These are phyloP conservation scores for Dovyalis caffra DNA, from an alignment of 345 rosid genomes.

Conservation along the genomic window DNA sequence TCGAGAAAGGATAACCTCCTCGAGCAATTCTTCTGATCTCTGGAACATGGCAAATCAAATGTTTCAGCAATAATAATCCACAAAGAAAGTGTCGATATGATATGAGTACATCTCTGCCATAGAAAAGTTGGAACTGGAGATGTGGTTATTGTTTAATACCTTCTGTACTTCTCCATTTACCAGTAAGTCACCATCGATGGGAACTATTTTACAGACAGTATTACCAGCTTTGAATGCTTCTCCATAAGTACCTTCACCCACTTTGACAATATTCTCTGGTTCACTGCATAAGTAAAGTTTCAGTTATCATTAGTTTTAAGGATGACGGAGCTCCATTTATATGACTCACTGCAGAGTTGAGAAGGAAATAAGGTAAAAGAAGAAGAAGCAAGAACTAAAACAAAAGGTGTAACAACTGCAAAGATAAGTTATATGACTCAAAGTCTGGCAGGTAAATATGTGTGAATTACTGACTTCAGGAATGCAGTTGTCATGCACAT, in stretches of 20 bases:
- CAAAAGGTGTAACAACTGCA: background rate
- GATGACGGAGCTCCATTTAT: constrained; percentile 4
- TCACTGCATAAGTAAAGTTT: constrained; percentile 46
- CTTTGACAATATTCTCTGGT: constrained; percentile 62
- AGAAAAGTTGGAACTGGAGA: background rate
- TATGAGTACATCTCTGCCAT: background rate
- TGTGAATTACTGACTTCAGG: background rate
- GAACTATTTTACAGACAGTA: constrained; percentile 92
- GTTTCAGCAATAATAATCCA: constrained; percentile 18
- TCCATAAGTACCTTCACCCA: constrained; percentile 98
- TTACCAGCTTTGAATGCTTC: constrained; percentile 85
- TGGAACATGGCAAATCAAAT: constrained; percentile 37
- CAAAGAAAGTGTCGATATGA: background rate
- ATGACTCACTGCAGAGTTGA: background rate
- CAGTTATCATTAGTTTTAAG: constrained; percentile 18
- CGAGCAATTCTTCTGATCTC: constrained; percentile 94
- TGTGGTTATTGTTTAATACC: constrained; percentile 36
- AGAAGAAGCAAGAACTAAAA: constrained; percentile 4
- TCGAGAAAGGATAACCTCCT: constrained; percentile 82
- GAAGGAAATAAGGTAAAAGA: background rate
- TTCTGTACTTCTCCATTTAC: constrained; percentile 95
- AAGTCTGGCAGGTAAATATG: background rate
- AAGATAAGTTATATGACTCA: background rate
- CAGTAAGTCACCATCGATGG: constrained; percentile 79
- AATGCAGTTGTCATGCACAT: background rate